Evolutionary conservation across 768 basidiomycete species (phyloP).

Genomic region (Lactifluus pinguis): DNA sequence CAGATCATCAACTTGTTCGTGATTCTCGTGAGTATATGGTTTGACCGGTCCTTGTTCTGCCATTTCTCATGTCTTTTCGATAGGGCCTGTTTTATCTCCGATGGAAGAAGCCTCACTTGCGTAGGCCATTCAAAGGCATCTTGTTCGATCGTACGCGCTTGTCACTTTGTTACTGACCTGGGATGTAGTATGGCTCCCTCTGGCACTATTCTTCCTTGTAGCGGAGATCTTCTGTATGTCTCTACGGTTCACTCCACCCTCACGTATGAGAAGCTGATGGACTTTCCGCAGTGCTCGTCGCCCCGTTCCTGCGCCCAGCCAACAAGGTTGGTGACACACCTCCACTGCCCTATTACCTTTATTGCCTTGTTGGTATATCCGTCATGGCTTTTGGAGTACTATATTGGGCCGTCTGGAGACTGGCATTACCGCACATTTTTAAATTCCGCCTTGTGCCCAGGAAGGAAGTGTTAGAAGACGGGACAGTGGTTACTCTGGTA

Average conservation of each 20-base stretch:
- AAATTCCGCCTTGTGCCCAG: constrained; percentile 38
- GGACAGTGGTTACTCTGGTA: constrained; percentile 46
- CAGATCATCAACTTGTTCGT: constrained; percentile 53
- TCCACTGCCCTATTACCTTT: constrained; percentile 52
- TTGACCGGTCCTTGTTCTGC: neutral
- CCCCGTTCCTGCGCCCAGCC: constrained; percentile 46
- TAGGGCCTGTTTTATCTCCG: constrained; percentile 50
- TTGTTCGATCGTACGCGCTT: neutral
- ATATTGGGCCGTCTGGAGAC: constrained; percentile 49
- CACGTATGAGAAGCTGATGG: neutral
- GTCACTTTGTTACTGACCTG: constrained; percentile 8
- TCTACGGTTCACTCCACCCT: neutral
- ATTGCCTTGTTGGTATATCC: constrained; percentile 45
- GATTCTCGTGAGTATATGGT: constrained; percentile 31
- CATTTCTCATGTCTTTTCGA: neutral
- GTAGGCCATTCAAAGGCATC: constrained; percentile 42
- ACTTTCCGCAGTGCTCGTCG: constrained; percentile 36
- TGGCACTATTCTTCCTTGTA: constrained; percentile 46
- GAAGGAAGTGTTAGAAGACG: constrained; percentile 43
- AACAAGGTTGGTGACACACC: constrained; percentile 51
- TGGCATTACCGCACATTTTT: constrained; percentile 40
- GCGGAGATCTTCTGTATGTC: constrained; percentile 42
- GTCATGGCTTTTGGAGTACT: constrained; percentile 38
- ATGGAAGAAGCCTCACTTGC: constrained; percentile 38
- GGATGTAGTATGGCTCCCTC: constrained; percentile 43